Conservation (phyloP, 345 rosid species). For the Draba incana region DNA sequence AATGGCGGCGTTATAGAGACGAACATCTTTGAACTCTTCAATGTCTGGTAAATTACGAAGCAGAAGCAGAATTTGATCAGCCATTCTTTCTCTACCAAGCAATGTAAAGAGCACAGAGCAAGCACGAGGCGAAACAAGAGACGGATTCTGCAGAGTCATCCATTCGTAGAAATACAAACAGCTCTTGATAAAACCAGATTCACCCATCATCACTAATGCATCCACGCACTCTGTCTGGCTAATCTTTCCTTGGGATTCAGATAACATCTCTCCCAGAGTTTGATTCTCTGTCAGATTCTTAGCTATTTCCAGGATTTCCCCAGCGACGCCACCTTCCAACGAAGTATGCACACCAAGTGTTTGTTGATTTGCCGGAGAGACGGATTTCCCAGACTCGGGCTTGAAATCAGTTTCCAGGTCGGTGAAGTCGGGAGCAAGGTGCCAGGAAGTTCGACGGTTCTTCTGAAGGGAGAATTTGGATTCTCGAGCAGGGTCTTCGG, state of each 20-base stretch:
- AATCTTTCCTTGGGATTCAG: constrained; percentile 49
- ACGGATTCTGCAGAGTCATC: constrained; percentile 80
- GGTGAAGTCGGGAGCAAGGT: constrained; percentile 48
- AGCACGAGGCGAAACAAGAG: constrained; percentile 66
- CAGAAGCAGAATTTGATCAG: constrained; percentile 54
- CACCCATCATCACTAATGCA: constrained; percentile 61
- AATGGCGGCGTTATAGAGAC: constrained; percentile 76
- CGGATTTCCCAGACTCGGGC: constrained; percentile 12
- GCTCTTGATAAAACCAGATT: constrained; percentile 51
- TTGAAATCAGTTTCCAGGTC: constrained; percentile 36
- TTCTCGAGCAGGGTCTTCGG: constrained; percentile 54
- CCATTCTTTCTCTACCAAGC: constrained; percentile 67
- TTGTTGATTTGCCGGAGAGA: constrained; percentile 31
- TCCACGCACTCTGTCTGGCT: constrained; percentile 55
- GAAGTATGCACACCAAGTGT: constrained; percentile 23
- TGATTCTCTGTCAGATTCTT: constrained; percentile 52
- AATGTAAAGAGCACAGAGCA: constrained; percentile 70
- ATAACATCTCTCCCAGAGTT: constrained; percentile 71
- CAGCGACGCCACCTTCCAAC: constrained; percentile 36
- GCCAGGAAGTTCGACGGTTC: constrained; percentile 80
- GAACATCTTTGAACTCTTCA: constrained; percentile 63
- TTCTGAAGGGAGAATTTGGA: constrained; percentile 58
- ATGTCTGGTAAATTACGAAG: constrained; percentile 64
- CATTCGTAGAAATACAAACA: constrained; percentile 82
- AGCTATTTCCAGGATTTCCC: constrained; percentile 61